Conservation (phyloP, 441 rosid species). For the Breynia disticha region DNA sequence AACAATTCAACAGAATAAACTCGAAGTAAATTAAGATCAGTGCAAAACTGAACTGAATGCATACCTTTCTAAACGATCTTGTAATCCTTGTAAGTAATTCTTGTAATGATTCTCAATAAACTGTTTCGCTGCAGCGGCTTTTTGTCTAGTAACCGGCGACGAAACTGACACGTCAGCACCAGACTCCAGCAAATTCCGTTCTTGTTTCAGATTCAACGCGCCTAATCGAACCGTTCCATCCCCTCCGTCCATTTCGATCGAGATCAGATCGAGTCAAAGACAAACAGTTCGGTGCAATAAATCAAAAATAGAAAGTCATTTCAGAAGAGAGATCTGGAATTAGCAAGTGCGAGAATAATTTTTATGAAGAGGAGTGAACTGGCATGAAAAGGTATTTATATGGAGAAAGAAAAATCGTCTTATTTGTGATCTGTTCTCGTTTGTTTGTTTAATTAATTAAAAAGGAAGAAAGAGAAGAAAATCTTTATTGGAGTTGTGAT, state of each 20-base stretch:
- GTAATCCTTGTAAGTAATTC: constrained; percentile 82
- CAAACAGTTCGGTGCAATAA: background rate
- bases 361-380: constrained; percentile 27
- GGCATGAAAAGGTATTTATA: constrained; percentile 18
- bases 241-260: constrained; percentile 53
- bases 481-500: background rate
- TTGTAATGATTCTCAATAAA: constrained; percentile 95
- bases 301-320: constrained; percentile 15
- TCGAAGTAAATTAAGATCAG: background rate
- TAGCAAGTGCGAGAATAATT: background rate
- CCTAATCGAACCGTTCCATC: constrained; percentile 75
- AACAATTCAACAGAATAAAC: too few relatives aligned
- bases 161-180: constrained; percentile 70
- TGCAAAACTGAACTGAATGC: background rate
- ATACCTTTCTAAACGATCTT: constrained; percentile 87
- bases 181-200: constrained; percentile 45
- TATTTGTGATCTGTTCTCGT: constrained; percentile 3
- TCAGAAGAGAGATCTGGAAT: constrained; percentile 34
- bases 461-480: too few relatives aligned
- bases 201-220: constrained; percentile 47
- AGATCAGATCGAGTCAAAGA: background rate
- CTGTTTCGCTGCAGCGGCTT: constrained; percentile 94
- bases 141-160: constrained; percentile 89
- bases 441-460: too few relatives aligned
- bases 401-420: background rate